phyloP scores from a whole-genome alignment of 306 rosid species.

The Biancaea sappan region DNA sequence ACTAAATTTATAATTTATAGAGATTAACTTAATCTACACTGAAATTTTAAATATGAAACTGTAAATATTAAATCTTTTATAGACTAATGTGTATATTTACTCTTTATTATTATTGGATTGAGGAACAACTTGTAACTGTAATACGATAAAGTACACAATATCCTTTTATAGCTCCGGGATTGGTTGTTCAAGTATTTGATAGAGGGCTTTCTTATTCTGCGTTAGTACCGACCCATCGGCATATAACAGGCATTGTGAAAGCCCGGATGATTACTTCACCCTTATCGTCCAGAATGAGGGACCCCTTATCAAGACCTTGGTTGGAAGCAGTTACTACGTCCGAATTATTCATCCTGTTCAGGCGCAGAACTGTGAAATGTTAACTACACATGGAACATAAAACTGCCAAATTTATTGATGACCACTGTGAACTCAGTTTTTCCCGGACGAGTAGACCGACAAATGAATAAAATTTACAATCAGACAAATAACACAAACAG shows the following conservation, averaged over 20 bases:
- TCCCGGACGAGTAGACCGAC: background rate
- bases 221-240: conserved; percentile 19
- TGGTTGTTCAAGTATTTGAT: conserved; percentile 19
- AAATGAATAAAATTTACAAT: conserved; percentile 16
- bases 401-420: background rate
- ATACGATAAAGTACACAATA: conserved; percentile 7
- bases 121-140: conserved; percentile 14
- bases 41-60: too few species aligned
- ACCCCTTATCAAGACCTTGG: conserved; percentile 6
- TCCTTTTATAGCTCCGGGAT: conserved; percentile 9
- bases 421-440: background rate
- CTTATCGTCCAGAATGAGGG: conserved; percentile 24
- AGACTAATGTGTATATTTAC: too few species aligned
- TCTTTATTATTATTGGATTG: conserved; percentile 29
- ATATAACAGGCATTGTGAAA: background rate
- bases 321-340: conserved; percentile 6
- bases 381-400: background rate
- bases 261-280: conserved; percentile 20
- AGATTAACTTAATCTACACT: too few species aligned
- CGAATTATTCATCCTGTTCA: conserved; percentile 54
- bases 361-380: conserved; percentile 28
- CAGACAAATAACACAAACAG: background rate
- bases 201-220: background rate
- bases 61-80: too few species aligned
- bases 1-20: too few species aligned